phyloP scores from a whole-genome alignment of 257 asterid species.

The Nicotiana knightiana region DNA sequence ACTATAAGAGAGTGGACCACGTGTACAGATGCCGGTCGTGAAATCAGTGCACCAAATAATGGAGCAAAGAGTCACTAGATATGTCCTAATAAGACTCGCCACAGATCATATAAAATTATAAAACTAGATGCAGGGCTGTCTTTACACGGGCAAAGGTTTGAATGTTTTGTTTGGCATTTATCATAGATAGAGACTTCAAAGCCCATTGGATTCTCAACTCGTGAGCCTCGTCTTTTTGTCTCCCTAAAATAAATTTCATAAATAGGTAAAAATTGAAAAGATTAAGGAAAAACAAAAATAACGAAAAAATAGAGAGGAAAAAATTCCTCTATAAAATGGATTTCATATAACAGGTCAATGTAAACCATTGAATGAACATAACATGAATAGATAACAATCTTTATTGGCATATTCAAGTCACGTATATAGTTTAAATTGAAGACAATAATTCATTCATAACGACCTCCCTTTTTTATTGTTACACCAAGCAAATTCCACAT shows the following conservation, averaged over 20 bases:
- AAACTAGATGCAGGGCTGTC: not conserved
- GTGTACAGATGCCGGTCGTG: not conserved
- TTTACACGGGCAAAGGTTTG: not conserved
- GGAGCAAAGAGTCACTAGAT: not conserved
- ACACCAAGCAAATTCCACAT: too few species aligned
- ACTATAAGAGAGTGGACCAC: not conserved
- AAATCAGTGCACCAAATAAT: not conserved
- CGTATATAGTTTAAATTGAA: not conserved
- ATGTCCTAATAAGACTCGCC: not conserved
- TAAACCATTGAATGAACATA: not conserved
- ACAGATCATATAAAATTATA: not conserved
- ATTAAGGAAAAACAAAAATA: not conserved
- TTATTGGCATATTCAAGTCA: not conserved
- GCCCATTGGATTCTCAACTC: conserved; percentile 7
- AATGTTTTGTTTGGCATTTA: conserved; percentile 5
- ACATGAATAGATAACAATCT: not conserved
- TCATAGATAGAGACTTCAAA: not conserved
- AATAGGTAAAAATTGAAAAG: not conserved
- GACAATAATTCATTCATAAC: not conserved
- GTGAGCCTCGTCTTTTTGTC: not conserved
- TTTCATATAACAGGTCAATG: not conserved
- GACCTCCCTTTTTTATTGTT: not conserved
- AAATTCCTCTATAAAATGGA: not conserved
- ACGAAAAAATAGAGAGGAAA: not conserved
- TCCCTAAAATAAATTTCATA: not conserved